Conservation (phyloP, 2,329 filamentous ascomycete genomes). For the Ophiostoma montium region DNA sequence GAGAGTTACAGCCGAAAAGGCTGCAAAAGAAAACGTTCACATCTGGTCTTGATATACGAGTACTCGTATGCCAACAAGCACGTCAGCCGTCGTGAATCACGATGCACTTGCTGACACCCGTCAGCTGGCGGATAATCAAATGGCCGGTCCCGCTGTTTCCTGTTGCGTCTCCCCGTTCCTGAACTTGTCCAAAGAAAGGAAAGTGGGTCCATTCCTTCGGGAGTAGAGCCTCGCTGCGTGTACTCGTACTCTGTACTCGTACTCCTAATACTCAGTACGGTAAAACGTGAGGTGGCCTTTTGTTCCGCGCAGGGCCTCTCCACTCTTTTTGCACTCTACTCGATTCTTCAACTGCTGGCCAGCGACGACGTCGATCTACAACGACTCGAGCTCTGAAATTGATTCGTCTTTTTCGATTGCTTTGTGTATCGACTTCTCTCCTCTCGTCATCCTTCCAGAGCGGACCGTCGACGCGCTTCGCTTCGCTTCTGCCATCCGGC, state of each 20-base stretch:
- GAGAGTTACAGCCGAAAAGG: slow-evolving; percentile 14
- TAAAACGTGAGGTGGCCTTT: slow-evolving; percentile 5
- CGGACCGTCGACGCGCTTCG: not conserved
- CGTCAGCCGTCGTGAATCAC: too few relatives aligned
- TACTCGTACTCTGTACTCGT: not conserved
- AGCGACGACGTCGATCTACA: not conserved
- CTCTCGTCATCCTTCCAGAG: not conserved
- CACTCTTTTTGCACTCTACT: not conserved
- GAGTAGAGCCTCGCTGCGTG: not conserved
- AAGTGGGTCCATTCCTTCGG: not conserved
- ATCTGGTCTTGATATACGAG: too few relatives aligned
- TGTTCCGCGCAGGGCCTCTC: not conserved
- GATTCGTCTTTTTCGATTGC: not conserved
- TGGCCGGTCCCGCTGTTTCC: slow-evolving; percentile 1
- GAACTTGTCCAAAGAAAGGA: slow-evolving; percentile 6
- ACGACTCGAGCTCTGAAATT: not conserved
- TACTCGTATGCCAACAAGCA: too few relatives aligned
- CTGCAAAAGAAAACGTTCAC: too few relatives aligned
- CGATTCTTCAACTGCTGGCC: not conserved
- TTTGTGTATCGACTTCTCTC: too few relatives aligned
- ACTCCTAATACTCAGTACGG: not conserved
- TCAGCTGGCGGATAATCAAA: slow-evolving; percentile 6
- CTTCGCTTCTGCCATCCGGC: too few relatives aligned
- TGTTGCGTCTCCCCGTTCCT: slow-evolving; percentile 5
- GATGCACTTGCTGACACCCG: too few relatives aligned